Evolutionary conservation across 768 basidiomycete genomes (phyloP).

Genomic region (Myochromella boudieri): DNA sequence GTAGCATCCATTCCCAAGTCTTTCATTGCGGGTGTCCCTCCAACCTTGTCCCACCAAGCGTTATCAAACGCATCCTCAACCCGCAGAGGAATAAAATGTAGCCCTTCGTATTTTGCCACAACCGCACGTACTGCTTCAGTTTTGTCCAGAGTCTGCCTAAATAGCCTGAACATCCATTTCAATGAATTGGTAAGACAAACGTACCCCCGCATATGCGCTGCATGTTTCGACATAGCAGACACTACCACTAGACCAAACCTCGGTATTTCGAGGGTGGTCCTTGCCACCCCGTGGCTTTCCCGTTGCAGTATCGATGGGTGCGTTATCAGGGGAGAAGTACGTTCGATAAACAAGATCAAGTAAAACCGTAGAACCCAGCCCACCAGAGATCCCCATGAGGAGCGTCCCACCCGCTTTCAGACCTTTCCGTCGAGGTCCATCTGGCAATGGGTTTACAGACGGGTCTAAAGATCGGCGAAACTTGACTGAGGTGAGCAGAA

Average conservation of each 20-base stretch:
- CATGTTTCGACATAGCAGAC: conserved; percentile 75
- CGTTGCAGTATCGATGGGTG: conserved; percentile 19
- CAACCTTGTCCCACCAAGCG: conserved; percentile 60
- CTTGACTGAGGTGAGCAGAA: conserved; percentile 57
- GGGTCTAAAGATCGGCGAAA: conserved; percentile 70
- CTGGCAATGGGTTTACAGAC: conserved; percentile 53
- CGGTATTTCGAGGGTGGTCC: conserved; percentile 62
- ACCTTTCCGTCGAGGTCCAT: conserved; percentile 54
- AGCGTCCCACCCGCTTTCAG: conserved; percentile 71
- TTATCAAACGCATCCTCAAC: conserved; percentile 75
- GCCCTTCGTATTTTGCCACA: conserved; percentile 46
- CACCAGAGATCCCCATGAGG: conserved; percentile 74
- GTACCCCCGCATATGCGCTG: conserved; percentile 58
- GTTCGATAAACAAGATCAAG: conserved; percentile 64
- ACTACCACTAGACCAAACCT: conserved; percentile 59
- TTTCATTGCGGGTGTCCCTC: conserved; percentile 25
- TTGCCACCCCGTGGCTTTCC: conserved; percentile 50
- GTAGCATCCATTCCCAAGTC: conserved; percentile 46
- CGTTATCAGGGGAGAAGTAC: conserved; percentile 43
- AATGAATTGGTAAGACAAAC: conserved; percentile 25
- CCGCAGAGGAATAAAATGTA: conserved; percentile 62
- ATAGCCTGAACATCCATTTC: conserved; percentile 13
- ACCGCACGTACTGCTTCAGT: conserved; percentile 48
- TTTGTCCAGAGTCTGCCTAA: conserved; percentile 50
- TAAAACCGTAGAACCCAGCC: conserved; percentile 71